Evolutionary conservation across 306 rosid genomes (phyloP).

Genomic region (Lathyrus sativus): DNA sequence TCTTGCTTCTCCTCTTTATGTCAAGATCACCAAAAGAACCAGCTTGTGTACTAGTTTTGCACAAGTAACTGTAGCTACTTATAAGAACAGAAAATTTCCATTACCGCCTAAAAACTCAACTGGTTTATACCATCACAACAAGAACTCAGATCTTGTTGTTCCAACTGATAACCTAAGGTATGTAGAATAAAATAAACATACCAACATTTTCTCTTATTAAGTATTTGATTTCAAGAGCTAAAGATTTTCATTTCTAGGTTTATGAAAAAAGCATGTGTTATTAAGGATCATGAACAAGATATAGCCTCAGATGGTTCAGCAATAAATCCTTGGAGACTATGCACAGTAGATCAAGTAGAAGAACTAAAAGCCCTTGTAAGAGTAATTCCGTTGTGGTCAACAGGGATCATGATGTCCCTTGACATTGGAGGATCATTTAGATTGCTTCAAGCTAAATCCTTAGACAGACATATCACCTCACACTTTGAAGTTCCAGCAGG

Average conservation of each 20-base stretch:
- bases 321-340: conserved; percentile 59
- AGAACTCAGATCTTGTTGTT: conserved; percentile 45
- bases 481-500: conserved; percentile 66
- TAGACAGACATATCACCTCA: conserved; percentile 58
- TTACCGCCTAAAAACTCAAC: conserved; percentile 40
- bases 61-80: conserved; percentile 50
- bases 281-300: conserved; percentile 52
- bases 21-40: conserved; percentile 47
- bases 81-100: conserved; percentile 51
- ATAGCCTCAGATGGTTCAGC: conserved; percentile 57
- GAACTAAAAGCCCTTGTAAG: conserved; percentile 63
- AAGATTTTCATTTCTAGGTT: conserved; percentile 39
- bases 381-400: conserved; percentile 78
- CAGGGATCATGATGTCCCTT: conserved; percentile 61
- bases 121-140: conserved; percentile 45
- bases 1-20: conserved; percentile 58
- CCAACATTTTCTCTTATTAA: neutral
- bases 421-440: conserved; percentile 55
- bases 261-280: conserved; percentile 65
- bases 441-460: conserved; percentile 63
- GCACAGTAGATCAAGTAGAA: conserved; percentile 71
- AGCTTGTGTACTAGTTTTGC: conserved; percentile 61
- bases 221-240: neutral
- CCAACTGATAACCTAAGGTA: conserved; percentile 71
- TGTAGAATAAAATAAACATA: neutral